Evolutionary conservation across 176 grass and related monocot species (phyloP), one percentile per base, ranked within the genome.

Genomic region (Rhynchospora pubera): DNA sequence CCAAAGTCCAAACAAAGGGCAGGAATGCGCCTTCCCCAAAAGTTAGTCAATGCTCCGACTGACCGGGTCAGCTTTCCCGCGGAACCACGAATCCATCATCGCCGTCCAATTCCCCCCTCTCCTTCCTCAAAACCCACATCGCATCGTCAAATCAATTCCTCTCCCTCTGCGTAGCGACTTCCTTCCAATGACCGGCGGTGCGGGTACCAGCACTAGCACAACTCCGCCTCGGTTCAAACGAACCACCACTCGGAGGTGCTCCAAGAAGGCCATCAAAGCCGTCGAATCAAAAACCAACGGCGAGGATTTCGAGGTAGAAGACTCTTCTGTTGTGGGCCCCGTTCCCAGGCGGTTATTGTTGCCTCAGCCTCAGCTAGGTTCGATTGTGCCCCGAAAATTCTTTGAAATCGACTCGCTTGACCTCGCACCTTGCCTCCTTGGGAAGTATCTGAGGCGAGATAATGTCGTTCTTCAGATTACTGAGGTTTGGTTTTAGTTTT

Each of bases 401-500:
- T 98, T 94, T 50, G 78, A 87, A 74, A 87, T 94, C 34, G 92
- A 94, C 15, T 86, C 95, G 24, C 92, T 98, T 48, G 90, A 98
- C 9, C 90, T 98, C 28, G 95, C 92, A 8, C 95, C 90, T 7
- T 90, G 90, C 44, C 92, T 98, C 78, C 90, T 98, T 23, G 92
- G 92, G 73, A 98, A 98, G 89, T 84, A 94, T 50, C 84, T 98
- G 7, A 91, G 92, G n/a, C 90, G 89, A 65, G 95, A 91, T 23
- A 79, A 91, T 12, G 92, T 94, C 56, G 82, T 94, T 82, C 92
- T 98, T 80, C 90, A 90, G 57, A 94, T 98, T 82, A 98, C 95
- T 44, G 92, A 98, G 95, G 95, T 98, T 34, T 71, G 8, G 7
- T 15, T 30, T 47, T 34, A 48, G n/a, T 30, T 32, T 19, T 45